Percentiles rank a stretch among this genome's conserved stretches.
These are phyloP conservation scores for Sporothrix humicola DNA, from an alignment of 2,329 filamentous ascomycete species.

Conservation along the genomic window DNA sequence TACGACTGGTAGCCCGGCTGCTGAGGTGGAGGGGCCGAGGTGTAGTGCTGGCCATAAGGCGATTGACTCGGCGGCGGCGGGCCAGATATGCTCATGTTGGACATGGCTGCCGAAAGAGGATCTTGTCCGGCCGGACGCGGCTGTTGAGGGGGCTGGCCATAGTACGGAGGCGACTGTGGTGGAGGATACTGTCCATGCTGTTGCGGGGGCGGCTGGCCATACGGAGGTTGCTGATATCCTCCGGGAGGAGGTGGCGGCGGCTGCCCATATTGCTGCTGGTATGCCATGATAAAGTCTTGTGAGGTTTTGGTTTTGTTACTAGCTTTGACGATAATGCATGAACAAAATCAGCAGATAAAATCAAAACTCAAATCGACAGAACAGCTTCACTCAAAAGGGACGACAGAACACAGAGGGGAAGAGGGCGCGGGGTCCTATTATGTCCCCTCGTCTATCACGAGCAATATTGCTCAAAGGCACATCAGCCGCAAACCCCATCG, in stretches of 20 bases:
- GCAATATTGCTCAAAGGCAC: neutral
- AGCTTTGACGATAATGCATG: neutral
- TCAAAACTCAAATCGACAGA: neutral
- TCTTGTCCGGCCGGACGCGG: constrained; percentile 29
- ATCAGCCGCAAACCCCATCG: neutral
- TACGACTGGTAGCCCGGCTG: constrained; percentile 32
- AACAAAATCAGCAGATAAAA: neutral
- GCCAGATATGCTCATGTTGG: constrained; percentile 34
- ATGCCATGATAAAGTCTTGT: constrained; percentile 27
- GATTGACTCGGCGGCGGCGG: constrained; percentile 29
- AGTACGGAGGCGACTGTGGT: constrained; percentile 22
- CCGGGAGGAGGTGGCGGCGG: constrained; percentile 24
- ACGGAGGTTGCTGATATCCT: constrained; percentile 8
- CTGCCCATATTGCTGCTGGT: constrained; percentile 31
- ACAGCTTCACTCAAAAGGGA: neutral
- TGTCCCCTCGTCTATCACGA: constrained; percentile 6
- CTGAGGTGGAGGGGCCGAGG: constrained; percentile 7
- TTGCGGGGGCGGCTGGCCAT: neutral
- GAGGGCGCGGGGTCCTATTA: constrained; percentile 25
- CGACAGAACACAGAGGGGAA: neutral
- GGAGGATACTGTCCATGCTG: constrained; percentile 28
- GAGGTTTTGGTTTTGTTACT: neutral
- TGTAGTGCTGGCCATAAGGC: constrained; percentile 27
- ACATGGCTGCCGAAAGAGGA: constrained; percentile 33
- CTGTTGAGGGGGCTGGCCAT: constrained; percentile 23